Evolutionary conservation across 192 early-diverging fungal genomes (phyloP), one percentile per base, ranked within the genome.

Genomic region (Backusella psychrophila): DNA sequence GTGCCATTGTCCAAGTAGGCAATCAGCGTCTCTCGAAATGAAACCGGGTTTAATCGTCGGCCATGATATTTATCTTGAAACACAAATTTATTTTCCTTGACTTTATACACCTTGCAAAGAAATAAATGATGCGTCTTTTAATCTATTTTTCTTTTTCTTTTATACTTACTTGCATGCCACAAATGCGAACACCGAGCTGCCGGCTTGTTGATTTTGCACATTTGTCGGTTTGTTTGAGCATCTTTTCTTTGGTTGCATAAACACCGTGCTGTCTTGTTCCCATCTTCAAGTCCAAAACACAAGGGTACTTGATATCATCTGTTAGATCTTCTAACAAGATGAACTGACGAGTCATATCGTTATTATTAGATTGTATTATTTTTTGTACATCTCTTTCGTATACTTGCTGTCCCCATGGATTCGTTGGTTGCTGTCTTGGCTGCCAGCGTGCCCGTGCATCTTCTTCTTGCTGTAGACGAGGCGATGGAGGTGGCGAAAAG

Each of bases 241-340:
- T 86, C 80, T 99, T 99, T 53, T 91, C 89, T 19, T 88, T 83
- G 0, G 91, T 85, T 2, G 94, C 96, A 85, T 94, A 89, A 66
- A 99, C 91, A 6, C 98, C 96, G 75, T 97, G 93, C 82, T 99
- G 98, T 6, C 98, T 86, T 23, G 95, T 97, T 39, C 98, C 98
- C 98, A 99, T 99, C 73, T 99, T 99, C 74, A 99, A 88, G 80
- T 99, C 97, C 49, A 99, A 87, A 19, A 99, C 96, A 75, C 96
- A 98, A 0, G 98, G 97, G 29, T 89, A 90, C 78, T 90, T 87
- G 82, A 98, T 85, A 8, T 94, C 92, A 17, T 94, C 91, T 0
- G 97, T 99, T 52, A 99, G 84, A 82, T 99, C 97, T 72, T 97
- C 93, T 82, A 99, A 80, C 7, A 99, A 80, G 65, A 98, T 92